phyloP scores from a whole-genome alignment of 208 protist species.

The Endotrypanum monterogeii region DNA sequence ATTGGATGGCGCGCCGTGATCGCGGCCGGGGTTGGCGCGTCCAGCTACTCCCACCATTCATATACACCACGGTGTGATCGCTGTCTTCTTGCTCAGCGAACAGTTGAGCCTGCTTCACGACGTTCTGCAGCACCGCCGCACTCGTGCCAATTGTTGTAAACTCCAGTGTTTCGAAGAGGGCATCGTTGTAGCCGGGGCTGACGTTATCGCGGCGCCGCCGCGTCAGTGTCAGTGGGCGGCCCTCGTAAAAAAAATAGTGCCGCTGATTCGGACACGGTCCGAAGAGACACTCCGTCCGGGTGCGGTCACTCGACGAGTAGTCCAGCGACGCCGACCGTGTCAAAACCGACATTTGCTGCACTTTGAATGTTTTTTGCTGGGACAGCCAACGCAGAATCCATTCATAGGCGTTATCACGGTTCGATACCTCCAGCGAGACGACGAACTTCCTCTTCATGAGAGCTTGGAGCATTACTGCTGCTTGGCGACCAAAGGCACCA shows the following conservation, averaged over 20 bases:
- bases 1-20: slow-evolving; percentile 81
- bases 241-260: slow-evolving; percentile 87
- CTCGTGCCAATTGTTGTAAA: slow-evolving; percentile 73
- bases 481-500: slow-evolving; percentile 50
- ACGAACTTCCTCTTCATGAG: slow-evolving; percentile 67
- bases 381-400: slow-evolving; percentile 91
- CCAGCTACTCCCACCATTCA: slow-evolving; percentile 78
- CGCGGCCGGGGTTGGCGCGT: slow-evolving; percentile 63
- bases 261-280: slow-evolving; percentile 72
- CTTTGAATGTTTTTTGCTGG: slow-evolving; percentile 57
- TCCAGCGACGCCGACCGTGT: slow-evolving; percentile 55
- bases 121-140: slow-evolving; percentile 53
- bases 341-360: slow-evolving; percentile 82
- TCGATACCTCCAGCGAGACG: slow-evolving; percentile 87
- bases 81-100: slow-evolving; percentile 65
- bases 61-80: slow-evolving; percentile 87
- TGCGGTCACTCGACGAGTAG: slow-evolving; percentile 67
- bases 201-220: slow-evolving; percentile 69
- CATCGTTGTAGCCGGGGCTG: slow-evolving; percentile 59
- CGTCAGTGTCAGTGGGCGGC: slow-evolving; percentile 68
- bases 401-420: slow-evolving; percentile 69
- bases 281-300: slow-evolving; percentile 62
- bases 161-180: slow-evolving; percentile 82
- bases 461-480: slow-evolving; percentile 37
- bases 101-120: slow-evolving; percentile 72